Evolutionary conservation across 805 yeast species (phyloP), one percentile per base, ranked within the genome.

Genomic region (Myxozyma udenii): DNA sequence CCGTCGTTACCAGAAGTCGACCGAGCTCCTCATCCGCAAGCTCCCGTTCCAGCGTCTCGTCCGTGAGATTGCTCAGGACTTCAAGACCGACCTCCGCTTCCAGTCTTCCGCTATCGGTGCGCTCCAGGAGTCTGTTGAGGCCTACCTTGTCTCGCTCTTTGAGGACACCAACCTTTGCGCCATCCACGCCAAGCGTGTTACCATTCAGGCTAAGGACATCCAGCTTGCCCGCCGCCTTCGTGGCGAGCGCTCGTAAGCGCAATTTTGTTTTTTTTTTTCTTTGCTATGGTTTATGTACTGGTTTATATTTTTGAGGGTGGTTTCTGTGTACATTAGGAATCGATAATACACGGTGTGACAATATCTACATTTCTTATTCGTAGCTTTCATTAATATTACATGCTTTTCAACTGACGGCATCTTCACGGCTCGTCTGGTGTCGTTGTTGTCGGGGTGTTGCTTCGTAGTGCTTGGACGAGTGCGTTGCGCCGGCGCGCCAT

Each of bases 81-180:
- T 83, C 80, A 84, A 84, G 78, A 81, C 87, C 64, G 90, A 84
- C 71, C 79, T 85, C 73, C 83, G 93, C 76, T 86, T 85, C 81
- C 95, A 85, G 75, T 83, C 89, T 51, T 83, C 89, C 61, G 95
- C 95, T 64, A 84, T 85, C 62, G 91, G 93, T 77, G 93, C 93
- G 66, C 79, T 85, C 65, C 95, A 85, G 77, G 93, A 86, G 78
- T 84, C 93, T 61, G 89, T 85, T 62, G 93, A 85, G 78, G 91
- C 93, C 59, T 86, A 85, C 80, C 79, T 85, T 65, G 91, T 85
- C 61, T 84, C 89, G 48, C 78, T 85, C 66, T 85, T 85, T 66
- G 95, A 85, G 77, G 95, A 85, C 77, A 86, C 95, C 64, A 85
- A 85, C 81, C 79, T 85, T 75, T 86, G 93, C 77, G 95, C 95